Evolutionary conservation across 2,329 filamentous ascomycete species (phyloP).

Genomic region (Septoria linicola): DNA sequence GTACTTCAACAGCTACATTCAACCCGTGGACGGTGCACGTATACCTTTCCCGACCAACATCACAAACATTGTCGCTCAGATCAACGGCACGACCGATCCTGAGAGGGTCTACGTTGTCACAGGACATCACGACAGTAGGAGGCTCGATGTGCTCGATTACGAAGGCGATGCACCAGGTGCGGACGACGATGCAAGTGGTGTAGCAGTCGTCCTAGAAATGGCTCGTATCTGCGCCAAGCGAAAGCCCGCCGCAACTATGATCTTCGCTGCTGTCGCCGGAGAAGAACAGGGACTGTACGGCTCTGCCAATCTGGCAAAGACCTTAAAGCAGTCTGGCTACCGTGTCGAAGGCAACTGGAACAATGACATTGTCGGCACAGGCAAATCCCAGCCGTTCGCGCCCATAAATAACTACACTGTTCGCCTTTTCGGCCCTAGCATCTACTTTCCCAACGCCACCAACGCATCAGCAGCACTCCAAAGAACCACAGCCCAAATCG

Average conservation of each 20-base stretch:
- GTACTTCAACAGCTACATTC: conserved; percentile 53
- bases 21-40: conserved; percentile 46
- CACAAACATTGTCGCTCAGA: conserved; percentile 54
- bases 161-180: conserved; percentile 56
- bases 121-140: conserved; percentile 57
- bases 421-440: conserved; percentile 51
- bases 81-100: conserved; percentile 52
- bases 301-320: conserved; percentile 53
- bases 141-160: conserved; percentile 53
- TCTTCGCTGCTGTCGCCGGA: conserved; percentile 57
- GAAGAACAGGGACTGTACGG: conserved; percentile 60
- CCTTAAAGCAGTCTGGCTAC: conserved; percentile 51
- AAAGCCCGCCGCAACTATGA: conserved; percentile 52
- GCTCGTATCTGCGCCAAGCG: conserved; percentile 53
- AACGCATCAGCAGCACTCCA: conserved; percentile 36
- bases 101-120: conserved; percentile 55
- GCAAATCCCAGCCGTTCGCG: conserved; percentile 42
- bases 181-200: conserved; percentile 58
- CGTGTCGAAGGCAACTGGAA: conserved; percentile 60
- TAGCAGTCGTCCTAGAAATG: conserved; percentile 57
- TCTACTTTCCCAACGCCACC: conserved; percentile 51
- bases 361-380: conserved; percentile 57
- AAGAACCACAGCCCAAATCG: conserved; percentile 45
- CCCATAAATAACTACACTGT: conserved; percentile 47
- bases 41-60: conserved; percentile 55